phyloP scores from a whole-genome alignment of 768 basidiomycete species.

The Plicaturopsis crispa region DNA sequence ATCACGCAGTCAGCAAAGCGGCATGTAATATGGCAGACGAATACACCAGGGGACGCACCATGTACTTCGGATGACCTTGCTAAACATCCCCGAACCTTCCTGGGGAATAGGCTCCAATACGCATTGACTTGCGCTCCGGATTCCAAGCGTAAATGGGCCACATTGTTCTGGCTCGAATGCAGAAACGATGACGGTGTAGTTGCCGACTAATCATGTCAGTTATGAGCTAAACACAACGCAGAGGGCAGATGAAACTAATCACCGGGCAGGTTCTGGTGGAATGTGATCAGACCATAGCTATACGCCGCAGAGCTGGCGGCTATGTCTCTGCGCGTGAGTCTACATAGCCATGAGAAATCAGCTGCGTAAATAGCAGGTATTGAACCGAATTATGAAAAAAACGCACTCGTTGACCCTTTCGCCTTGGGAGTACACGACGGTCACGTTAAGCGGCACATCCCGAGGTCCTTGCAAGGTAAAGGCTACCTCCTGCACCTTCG shows the following conservation, averaged over 20 bases:
- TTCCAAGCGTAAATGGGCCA: slow-evolving; percentile 56
- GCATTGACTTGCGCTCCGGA: slow-evolving; percentile 57
- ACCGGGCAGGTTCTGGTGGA: slow-evolving; percentile 49
- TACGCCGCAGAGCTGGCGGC: slow-evolving; percentile 74
- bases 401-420: slow-evolving; percentile 70
- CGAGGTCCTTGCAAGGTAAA: slow-evolving; percentile 49
- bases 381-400: neutral
- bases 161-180: slow-evolving; percentile 69
- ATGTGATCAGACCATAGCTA: slow-evolving; percentile 63
- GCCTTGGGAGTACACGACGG: slow-evolving; percentile 69
- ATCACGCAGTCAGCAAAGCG: neutral
- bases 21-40: neutral
- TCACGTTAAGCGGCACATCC: slow-evolving; percentile 68
- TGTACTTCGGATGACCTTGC: slow-evolving; percentile 52
- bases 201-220: slow-evolving; percentile 42
- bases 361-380: neutral
- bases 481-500: slow-evolving; percentile 33
- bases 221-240: slow-evolving; percentile 1
- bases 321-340: slow-evolving; percentile 60
- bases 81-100: slow-evolving; percentile 92
- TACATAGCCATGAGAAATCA: slow-evolving; percentile 12
- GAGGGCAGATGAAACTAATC: slow-evolving; percentile 8
- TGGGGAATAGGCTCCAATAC: slow-evolving; percentile 61
- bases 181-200: slow-evolving; percentile 81
- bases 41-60: slow-evolving; percentile 45